Percentiles rank a stretch among this genome's conserved stretches.
Conservation (phyloP, 768 basidiomycete genomes). For the Mycena indigotica region DNA sequence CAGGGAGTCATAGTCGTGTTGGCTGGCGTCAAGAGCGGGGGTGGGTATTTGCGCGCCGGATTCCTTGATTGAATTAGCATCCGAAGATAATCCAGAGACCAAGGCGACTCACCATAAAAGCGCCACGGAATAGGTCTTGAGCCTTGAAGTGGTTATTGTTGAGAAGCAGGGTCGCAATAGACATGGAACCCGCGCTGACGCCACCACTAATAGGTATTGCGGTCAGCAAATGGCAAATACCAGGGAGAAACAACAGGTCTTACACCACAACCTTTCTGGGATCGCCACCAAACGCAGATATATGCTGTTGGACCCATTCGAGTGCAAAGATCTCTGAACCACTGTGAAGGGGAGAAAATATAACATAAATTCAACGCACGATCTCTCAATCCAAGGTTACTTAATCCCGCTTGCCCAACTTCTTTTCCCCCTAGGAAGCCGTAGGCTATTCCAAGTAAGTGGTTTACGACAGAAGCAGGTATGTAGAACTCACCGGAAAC, state of each 20-base stretch:
- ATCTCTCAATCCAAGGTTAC: slow-evolving; percentile 9
- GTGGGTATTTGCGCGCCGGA: too few species aligned
- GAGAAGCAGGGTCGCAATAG: neutral
- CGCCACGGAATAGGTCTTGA: too few species aligned
- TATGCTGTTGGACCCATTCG: slow-evolving; percentile 60
- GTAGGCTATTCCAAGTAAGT: neutral
- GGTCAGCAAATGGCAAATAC: neutral
- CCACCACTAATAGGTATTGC: slow-evolving; percentile 5
- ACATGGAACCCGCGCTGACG: slow-evolving; percentile 6
- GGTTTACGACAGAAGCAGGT: neutral
- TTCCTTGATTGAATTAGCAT: too few species aligned
- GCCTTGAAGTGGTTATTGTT: neutral
- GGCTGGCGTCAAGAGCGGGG: neutral
- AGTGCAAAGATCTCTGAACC: slow-evolving; percentile 42
- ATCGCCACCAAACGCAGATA: slow-evolving; percentile 59
- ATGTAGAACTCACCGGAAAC: slow-evolving; percentile 1
- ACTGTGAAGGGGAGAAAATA: neutral
- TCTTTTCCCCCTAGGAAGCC: slow-evolving; percentile 12
- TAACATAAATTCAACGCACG: slow-evolving; percentile 15
- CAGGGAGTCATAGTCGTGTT: slow-evolving; percentile 7
- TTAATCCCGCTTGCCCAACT: slow-evolving; percentile 3
- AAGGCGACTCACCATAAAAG: too few species aligned
- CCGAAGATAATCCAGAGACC: too few species aligned
- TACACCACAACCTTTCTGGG: slow-evolving; percentile 48
- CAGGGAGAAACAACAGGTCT: neutral